phyloP scores from a whole-genome alignment of 176 grass and related monocot genomes.

The Bothriochloa decipiens region DNA sequence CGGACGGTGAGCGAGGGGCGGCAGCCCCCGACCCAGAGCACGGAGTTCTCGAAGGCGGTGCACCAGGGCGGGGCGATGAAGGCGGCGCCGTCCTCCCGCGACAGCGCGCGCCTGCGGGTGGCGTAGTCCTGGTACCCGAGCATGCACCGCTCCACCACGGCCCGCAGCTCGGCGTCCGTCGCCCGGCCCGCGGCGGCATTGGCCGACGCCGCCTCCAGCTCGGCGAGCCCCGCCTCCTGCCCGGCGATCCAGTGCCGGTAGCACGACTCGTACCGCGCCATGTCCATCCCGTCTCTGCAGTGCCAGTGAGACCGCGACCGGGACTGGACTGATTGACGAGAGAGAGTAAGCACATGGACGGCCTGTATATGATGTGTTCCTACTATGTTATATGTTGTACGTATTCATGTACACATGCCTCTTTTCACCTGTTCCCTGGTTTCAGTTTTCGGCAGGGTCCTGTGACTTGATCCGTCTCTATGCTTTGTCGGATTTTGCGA shows the following conservation, averaged over 20 bases:
- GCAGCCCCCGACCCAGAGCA: slow-evolving; percentile 75
- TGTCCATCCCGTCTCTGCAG: background rate
- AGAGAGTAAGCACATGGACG: too few relatives aligned
- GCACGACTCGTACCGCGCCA: slow-evolving; percentile 37
- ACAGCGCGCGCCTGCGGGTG: slow-evolving; percentile 35
- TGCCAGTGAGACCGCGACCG: background rate
- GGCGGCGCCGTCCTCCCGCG: slow-evolving; percentile 42
- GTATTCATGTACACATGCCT: too few relatives aligned
- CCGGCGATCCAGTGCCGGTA: slow-evolving; percentile 53
- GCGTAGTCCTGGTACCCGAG: slow-evolving; percentile 62
- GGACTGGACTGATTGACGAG: background rate
- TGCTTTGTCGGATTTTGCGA: too few relatives aligned
- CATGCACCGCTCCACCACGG: slow-evolving; percentile 56
- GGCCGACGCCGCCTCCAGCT: slow-evolving; percentile 38
- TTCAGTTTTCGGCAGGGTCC: too few relatives aligned
- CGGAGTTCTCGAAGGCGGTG: slow-evolving; percentile 74
- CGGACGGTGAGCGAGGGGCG: slow-evolving; percentile 69
- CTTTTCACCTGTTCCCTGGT: too few relatives aligned
- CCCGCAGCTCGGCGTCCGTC: slow-evolving; percentile 52
- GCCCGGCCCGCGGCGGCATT: slow-evolving; percentile 27
- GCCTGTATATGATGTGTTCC: too few relatives aligned
- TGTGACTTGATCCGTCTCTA: too few relatives aligned
- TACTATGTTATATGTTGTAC: too few relatives aligned
- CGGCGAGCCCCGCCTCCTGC: slow-evolving; percentile 51
- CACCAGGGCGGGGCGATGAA: slow-evolving; percentile 78